These are phyloP conservation scores for Aspergillus candidus DNA, from an alignment of 2,329 filamentous ascomycete species.

Conservation along the genomic window DNA sequence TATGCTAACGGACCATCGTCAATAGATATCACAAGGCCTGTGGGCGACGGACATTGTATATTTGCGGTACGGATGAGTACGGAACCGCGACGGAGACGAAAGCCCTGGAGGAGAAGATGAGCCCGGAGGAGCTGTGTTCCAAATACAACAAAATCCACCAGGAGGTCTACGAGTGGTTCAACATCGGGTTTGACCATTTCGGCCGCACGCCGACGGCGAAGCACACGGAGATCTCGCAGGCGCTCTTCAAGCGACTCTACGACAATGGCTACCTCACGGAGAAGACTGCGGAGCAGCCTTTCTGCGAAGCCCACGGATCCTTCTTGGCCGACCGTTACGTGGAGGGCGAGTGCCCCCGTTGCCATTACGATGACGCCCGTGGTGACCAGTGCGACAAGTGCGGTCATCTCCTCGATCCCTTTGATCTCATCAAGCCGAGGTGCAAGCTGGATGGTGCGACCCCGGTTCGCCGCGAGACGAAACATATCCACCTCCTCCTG, in stretches of 20 bases:
- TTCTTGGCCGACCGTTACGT: constrained; percentile 75
- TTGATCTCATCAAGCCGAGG: constrained; percentile 73
- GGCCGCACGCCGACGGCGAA: constrained; percentile 82
- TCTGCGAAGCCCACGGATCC: constrained; percentile 60
- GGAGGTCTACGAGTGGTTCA: constrained; percentile 93
- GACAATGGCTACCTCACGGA: constrained; percentile 85
- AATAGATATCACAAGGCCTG: constrained; percentile 69
- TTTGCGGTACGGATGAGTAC: constrained; percentile 91
- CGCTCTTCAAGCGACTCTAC: constrained; percentile 81
- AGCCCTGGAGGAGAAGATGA: constrained; percentile 79
- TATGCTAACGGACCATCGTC: constrained; percentile 11
- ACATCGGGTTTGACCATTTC: constrained; percentile 91
- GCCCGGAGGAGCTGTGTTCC: constrained; percentile 76
- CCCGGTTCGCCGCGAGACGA: constrained; percentile 74
- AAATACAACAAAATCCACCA: constrained; percentile 90
- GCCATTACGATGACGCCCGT: constrained; percentile 61
- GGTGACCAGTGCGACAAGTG: constrained; percentile 73
- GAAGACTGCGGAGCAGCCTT: constrained; percentile 80
- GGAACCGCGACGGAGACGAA: constrained; percentile 95
- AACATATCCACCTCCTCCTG: constrained; percentile 82
- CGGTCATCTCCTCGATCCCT: constrained; percentile 63
- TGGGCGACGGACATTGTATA: constrained; percentile 71
- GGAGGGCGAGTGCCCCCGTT: constrained; percentile 44
- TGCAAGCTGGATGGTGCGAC: constrained; percentile 87
- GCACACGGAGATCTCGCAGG: constrained; percentile 88